Conservation (phyloP, 1,139 yeast species). For the Zygoascus sp. region DNA sequence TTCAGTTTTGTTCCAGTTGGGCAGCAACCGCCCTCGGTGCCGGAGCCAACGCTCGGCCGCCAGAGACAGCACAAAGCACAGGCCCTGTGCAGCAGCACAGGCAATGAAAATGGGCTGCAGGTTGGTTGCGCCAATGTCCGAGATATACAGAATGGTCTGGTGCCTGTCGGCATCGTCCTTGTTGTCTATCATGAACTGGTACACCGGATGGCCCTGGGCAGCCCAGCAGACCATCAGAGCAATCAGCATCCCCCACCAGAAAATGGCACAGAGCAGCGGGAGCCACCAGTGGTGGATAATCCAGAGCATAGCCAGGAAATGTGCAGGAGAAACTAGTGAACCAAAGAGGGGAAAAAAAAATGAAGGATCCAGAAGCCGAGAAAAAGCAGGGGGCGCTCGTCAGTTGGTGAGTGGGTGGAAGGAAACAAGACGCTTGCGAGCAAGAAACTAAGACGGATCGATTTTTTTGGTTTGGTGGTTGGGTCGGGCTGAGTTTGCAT, state of each 20-base stretch:
- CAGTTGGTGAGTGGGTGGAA: too few relatives aligned
- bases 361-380: too few relatives aligned
- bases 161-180: slow-evolving; percentile 4
- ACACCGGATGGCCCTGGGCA: slow-evolving; percentile 50
- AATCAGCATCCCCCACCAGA: slow-evolving; percentile 78
- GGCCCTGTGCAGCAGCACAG: slow-evolving; percentile 75
- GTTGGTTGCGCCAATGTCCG: slow-evolving; percentile 82
- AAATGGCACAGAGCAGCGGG: slow-evolving; percentile 53
- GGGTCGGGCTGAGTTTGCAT: too few relatives aligned
- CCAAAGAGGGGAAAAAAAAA: too few relatives aligned
- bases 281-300: slow-evolving; percentile 38
- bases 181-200: neutral
- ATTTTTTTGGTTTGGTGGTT: too few relatives aligned
- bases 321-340: neutral
- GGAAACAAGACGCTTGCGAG: too few relatives aligned
- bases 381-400: too few relatives aligned
- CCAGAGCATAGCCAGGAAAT: slow-evolving; percentile 13
- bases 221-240: slow-evolving; percentile 71
- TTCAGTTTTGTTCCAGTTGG: slow-evolving; percentile 47
- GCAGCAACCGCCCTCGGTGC: slow-evolving; percentile 49
- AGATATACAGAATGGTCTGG: slow-evolving; percentile 64
- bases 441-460: too few relatives aligned
- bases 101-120: slow-evolving; percentile 77
- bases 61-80: slow-evolving; percentile 66
- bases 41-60: slow-evolving; percentile 56